These are phyloP conservation scores for Periconia digitata DNA, from an alignment of 2,329 filamentous ascomycete genomes.

Conservation along the genomic window DNA sequence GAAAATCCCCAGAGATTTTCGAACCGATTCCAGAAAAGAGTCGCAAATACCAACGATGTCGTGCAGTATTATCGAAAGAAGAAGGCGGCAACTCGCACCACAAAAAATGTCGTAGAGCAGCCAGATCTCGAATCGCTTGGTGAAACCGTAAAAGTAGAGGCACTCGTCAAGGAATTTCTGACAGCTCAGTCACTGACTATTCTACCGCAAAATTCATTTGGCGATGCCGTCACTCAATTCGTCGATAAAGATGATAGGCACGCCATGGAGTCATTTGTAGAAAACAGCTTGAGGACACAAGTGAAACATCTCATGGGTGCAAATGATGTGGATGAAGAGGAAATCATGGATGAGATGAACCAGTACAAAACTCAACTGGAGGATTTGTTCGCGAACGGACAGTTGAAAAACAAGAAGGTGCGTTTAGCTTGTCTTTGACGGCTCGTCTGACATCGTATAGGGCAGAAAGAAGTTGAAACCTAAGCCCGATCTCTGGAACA, in stretches of 20 bases:
- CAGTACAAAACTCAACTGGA: conserved; percentile 70
- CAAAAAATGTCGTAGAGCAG: conserved; percentile 58
- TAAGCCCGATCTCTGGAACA: conserved; percentile 81
- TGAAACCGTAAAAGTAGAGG: conserved; percentile 83
- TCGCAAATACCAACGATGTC: conserved; percentile 92
- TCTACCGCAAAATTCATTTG: conserved; percentile 87
- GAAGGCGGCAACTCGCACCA: conserved; percentile 50
- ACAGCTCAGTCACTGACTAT: conserved; percentile 87
- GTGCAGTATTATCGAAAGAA: conserved; percentile 93
- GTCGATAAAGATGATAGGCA: conserved; percentile 95
- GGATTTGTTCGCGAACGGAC: conserved; percentile 68
- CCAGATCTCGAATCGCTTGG: conserved; percentile 67
- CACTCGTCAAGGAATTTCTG: conserved; percentile 84
- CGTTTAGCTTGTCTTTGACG: background rate
- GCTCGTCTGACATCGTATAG: conserved; percentile 24
- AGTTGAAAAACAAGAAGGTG: conserved; percentile 52
- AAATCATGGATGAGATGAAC: conserved; percentile 74
- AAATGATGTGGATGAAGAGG: conserved; percentile 67
- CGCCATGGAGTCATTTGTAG: conserved; percentile 65
- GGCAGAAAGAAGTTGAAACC: conserved; percentile 67
- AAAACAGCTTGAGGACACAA: conserved; percentile 47
- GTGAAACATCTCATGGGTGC: conserved; percentile 50
- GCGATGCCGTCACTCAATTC: conserved; percentile 89
- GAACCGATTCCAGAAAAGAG: conserved; percentile 83
- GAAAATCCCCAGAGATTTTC: conserved; percentile 97